phyloP scores from a whole-genome alignment of 345 rosid genomes.

The Murraya koenigii region DNA sequence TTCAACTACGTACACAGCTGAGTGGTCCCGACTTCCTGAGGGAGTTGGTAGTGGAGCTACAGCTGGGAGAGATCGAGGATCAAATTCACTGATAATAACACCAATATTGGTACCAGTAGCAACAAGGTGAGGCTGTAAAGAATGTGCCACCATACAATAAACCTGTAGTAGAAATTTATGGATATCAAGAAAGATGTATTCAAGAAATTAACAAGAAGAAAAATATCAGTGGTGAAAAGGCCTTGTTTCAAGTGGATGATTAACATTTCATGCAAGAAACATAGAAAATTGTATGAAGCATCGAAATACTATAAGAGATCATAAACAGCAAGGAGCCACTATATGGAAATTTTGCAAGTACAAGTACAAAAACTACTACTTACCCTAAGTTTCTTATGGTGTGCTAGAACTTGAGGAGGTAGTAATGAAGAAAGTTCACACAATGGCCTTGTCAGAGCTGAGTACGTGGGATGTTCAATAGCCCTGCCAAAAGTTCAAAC shows the following conservation, averaged over 20 bases:
- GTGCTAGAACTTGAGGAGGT: conserved; percentile 85
- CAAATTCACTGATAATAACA: conserved; percentile 92
- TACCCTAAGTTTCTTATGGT: conserved; percentile 95
- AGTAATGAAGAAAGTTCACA: conserved; percentile 95
- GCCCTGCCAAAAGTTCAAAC: conserved; percentile 60
- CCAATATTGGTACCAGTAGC: conserved; percentile 96
- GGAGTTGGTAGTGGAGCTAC: conserved; percentile 82
- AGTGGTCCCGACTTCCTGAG: conserved; percentile 87
- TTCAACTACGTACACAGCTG: conserved; percentile 81
- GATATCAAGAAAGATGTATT: conserved; percentile 23
- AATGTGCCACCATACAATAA: conserved; percentile 97
- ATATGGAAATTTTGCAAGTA: not conserved
- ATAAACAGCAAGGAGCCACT: not conserved
- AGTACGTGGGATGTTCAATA: conserved; percentile 95
- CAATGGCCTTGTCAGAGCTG: conserved; percentile 94
- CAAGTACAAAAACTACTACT: conserved; percentile 17
- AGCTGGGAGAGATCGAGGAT: conserved; percentile 89
- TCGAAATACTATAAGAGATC: not conserved
- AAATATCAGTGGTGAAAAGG: not conserved
- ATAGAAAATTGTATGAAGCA: not conserved
- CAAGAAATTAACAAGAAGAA: conserved; percentile 5
- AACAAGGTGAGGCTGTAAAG: conserved; percentile 96
- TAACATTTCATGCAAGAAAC: not conserved
- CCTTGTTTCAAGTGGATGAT: not conserved
- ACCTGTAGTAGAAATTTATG: conserved; percentile 52